phyloP scores from a whole-genome alignment of 371 early-diverging fungal species.

The Mortierella sp. region DNA sequence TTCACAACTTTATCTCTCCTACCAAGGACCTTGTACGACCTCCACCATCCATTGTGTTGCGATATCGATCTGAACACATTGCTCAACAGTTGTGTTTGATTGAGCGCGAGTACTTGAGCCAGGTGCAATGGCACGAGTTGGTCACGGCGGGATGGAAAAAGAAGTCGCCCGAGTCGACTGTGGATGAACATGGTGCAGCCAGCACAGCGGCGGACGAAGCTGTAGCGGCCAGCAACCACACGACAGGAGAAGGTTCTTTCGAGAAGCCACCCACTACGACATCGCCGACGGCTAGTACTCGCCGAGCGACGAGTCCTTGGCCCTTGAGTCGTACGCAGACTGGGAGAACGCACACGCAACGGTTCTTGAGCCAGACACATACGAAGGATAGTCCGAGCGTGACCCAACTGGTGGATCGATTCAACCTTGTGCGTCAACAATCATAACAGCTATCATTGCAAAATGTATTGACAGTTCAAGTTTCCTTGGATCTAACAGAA shows the following conservation, averaged over 20 bases:
- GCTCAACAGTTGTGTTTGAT: constrained; percentile 72
- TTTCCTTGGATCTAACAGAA: no score
- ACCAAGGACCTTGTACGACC: constrained; percentile 11
- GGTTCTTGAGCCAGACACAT: constrained; percentile 5
- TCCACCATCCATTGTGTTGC: constrained; percentile 59
- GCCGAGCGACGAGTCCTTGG: constrained; percentile 8
- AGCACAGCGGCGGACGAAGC: not conserved
- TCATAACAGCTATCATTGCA: not conserved
- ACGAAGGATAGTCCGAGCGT: constrained; percentile 58
- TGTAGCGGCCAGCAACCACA: not conserved
- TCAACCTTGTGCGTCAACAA: constrained; percentile 64
- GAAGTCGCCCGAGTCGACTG: constrained; percentile 14
- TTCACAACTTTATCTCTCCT: constrained; percentile 29
- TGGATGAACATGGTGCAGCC: not conserved
- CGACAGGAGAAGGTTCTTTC: not conserved
- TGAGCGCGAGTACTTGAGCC: constrained; percentile 62
- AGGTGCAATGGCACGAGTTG: constrained; percentile 72
- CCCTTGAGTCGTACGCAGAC: constrained; percentile 24
- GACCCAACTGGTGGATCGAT: constrained; percentile 71
- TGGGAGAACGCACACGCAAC: constrained; percentile 12
- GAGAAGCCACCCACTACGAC: not conserved
- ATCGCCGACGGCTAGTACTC: not conserved
- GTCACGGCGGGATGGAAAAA: constrained; percentile 71
- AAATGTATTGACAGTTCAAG: not conserved
- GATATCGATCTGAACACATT: constrained; percentile 64